Percentiles rank a stretch among this genome's conserved stretches.
These are phyloP conservation scores for Chamaenerion angustifolium DNA, from an alignment of 345 rosid genomes.

Conservation along the genomic window DNA sequence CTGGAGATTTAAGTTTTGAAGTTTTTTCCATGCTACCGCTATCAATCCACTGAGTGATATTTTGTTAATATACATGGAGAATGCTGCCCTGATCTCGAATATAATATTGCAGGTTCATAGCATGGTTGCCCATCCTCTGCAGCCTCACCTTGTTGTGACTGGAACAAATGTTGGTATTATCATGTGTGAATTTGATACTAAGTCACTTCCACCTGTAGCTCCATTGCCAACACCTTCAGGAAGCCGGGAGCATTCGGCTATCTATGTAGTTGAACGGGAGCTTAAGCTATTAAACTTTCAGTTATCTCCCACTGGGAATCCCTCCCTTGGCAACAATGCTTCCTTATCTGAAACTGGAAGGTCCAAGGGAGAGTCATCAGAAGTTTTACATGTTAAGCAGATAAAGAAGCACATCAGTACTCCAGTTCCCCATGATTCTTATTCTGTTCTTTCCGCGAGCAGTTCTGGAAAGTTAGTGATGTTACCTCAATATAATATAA, in stretches of 20 bases:
- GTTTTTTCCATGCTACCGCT: background rate
- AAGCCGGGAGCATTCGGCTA: constrained; percentile 90
- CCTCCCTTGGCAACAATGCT: constrained; percentile 81
- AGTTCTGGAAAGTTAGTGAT: constrained; percentile 89
- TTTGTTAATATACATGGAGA: background rate
- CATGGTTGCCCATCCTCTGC: constrained; percentile 95
- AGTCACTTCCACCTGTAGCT: constrained; percentile 83
- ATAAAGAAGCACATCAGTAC: constrained; percentile 78
- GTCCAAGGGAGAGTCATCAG: constrained; percentile 65
- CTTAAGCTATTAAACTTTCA: constrained; percentile 80
- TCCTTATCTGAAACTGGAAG: constrained; percentile 74
- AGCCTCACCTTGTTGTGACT: constrained; percentile 95
- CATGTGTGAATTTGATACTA: constrained; percentile 88
- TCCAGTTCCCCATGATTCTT: constrained; percentile 93
- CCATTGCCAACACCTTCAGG: constrained; percentile 68
- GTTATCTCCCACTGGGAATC: constrained; percentile 61
- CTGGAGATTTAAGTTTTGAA: too few species aligned
- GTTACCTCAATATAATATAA: background rate
- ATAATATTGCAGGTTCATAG: constrained; percentile 66
- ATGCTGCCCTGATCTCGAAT: constrained; percentile 5
- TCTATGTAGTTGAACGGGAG: constrained; percentile 80
- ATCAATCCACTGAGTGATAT: background rate
- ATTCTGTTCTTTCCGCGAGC: constrained; percentile 89
- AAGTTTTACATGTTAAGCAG: constrained; percentile 73
- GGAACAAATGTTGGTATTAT: constrained; percentile 94